Evolutionary conservation across 1,139 yeast genomes (phyloP), one percentile per base, ranked within the genome.

Genomic region (Pichia sp.): DNA sequence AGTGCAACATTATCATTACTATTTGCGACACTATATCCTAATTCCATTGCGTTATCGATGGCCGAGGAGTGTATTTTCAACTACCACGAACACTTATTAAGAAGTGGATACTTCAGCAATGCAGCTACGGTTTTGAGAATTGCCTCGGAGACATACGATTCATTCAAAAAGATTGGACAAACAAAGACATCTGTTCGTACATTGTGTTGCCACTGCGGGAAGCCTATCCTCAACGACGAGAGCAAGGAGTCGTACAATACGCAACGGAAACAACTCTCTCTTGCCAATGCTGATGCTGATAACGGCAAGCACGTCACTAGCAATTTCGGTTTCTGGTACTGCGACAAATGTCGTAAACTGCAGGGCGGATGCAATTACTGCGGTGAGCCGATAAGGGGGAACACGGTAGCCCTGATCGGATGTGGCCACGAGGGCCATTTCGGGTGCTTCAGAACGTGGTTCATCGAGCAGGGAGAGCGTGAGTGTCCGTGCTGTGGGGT

Each of bases 381-480:
- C 62, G 75, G 83, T 52, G 84, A 79, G 59, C 93, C 96, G 3
- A 74, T 91, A 57, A 79, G 77, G 57, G 95, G 96, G 0, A 70
- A 86, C 46, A 76, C 83, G 11, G 78, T 86, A 21, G 80, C 80
- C n/a, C 69, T 83, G 20, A 67, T 87, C 45, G 76, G 71, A 40
- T 93, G 98, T 69, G 97, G 97, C 0, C 98, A 93, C 65, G 75
- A 83, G 47, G 91, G 95, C 1, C 99, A 93, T 65, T 81, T 81
- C 59, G 81, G 81, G 4, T 93, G 99, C 68, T 71, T 90, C 59
- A 73, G 75, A 51, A 76, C 77, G 42, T 91, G 98, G 98, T 82
- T 87, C 60, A 67, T 83, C 32, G 80, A 73, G 2, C 85, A 77
- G 27, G 74, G 70, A 22, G 82, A 84, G 71, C 59, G 67, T 3